phyloP scores from a whole-genome alignment of 208 protist genomes.

The Endotrypanum monterogeii region DNA sequence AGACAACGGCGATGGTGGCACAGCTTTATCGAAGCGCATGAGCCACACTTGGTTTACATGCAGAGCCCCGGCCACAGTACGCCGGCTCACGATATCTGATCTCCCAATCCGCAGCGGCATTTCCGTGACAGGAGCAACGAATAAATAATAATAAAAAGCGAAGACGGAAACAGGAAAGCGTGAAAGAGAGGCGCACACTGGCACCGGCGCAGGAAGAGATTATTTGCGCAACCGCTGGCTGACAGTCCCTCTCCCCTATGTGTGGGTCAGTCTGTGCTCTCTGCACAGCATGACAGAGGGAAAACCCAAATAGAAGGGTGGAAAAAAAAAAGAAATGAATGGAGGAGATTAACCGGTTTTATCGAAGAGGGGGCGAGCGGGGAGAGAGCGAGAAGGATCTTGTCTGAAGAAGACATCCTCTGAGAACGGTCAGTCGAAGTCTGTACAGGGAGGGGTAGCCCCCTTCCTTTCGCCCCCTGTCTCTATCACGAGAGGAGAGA shows the following conservation, averaged over 20 bases:
- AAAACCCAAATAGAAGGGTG: background rate
- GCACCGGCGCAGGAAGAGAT: background rate
- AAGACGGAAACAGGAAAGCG: background rate
- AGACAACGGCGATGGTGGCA: constrained; percentile 11
- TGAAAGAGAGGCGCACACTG: background rate
- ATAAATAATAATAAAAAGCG: background rate
- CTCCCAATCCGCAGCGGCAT: constrained; percentile 6
- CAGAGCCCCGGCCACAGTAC: background rate
- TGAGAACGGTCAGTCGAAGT: background rate
- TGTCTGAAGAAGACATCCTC: background rate
- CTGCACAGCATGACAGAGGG: too few relatives aligned
- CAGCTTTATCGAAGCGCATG: constrained; percentile 49
- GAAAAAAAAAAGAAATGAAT: background rate
- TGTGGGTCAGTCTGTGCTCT: background rate
- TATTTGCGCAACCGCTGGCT: background rate
- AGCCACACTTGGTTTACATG: constrained; percentile 12
- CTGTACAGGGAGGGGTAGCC: background rate
- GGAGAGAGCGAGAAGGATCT: too few relatives aligned
- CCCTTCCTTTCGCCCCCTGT: background rate
- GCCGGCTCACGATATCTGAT: background rate
- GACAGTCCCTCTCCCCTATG: background rate
- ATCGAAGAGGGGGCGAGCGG: background rate
- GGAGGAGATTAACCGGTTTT: too few relatives aligned
- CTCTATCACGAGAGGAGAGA: background rate
- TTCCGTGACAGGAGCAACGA: background rate